Base-by-base conservation (phyloP, 2,329 filamentous ascomycete species). In the Aspergillus nomiae region DNA sequence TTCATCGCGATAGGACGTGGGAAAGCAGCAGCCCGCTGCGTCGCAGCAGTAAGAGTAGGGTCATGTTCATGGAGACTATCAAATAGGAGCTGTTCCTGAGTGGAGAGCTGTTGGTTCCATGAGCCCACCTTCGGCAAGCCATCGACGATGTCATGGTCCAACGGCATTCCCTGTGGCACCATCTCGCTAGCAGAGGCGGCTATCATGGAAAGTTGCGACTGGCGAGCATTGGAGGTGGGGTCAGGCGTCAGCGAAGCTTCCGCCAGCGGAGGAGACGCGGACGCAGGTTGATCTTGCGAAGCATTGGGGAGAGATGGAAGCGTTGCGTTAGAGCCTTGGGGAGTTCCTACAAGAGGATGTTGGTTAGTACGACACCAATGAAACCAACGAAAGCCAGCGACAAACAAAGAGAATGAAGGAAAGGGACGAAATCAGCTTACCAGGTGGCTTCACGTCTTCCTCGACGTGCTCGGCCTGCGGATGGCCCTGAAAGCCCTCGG, bases 171-270 rank as follows among this genome's bases (percentile, higher is more conserved):
- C 26, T 81, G 76, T 1, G 78, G 77, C 41, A 80, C 78, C 74
- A 81, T 81, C 67, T 81, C 79, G 63, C 74, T 81, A 36, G 80
- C 80, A 41, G 79, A 81, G 12, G 80, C 80, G 10, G 80, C 80
- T 53, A 82, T 82, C 70, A 81, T 72, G 28, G 79, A 81, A 53
- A 82, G 72, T 60, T 80, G 78, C 38, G 79, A 78, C 63, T 80
- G 77, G 36, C 77, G 77, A 53, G 72, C 74, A 65, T 77, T 77
- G 38, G 73, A 70, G 30, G 72, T 65, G 24, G 76, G 71, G 26
- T 80, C 78, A 24, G 74, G 70, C 3, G 74, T 74, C 67, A 78
- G 65, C 19, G 75, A 74, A 41, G 69, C 61, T 60, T 78, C 73
- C 16, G 69, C 70, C 60, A 77, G 67, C 10, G 69, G 69, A 50